Conservation (phyloP, 352 stramenopile species). For the Globisporangium emineosum region DNA sequence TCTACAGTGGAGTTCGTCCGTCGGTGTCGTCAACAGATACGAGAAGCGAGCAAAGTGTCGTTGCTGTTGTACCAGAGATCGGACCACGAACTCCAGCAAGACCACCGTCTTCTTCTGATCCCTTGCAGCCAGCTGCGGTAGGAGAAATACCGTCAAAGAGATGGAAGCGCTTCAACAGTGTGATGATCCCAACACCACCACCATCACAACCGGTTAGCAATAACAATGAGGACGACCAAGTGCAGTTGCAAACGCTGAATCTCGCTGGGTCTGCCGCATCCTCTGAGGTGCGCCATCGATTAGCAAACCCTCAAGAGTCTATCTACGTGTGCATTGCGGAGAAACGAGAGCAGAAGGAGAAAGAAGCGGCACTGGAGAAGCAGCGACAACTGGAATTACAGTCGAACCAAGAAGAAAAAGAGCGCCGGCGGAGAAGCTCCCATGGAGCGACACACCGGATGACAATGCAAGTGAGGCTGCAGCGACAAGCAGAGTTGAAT, state of each 20-base stretch:
- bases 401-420: slow-evolving; percentile 9
- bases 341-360: slow-evolving; percentile 13
- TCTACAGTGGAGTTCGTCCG: slow-evolving; percentile 38
- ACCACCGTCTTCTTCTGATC: background rate
- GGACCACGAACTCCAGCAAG: background rate
- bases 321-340: slow-evolving; percentile 38
- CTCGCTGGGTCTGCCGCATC: slow-evolving; percentile 7
- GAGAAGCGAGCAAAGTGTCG: slow-evolving; percentile 11
- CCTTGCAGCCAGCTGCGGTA: too few species aligned
- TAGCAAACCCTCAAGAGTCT: slow-evolving; percentile 45
- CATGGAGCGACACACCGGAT: slow-evolving; percentile 20
- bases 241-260: slow-evolving; percentile 13
- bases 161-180: slow-evolving; percentile 7
- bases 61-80: background rate
- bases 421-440: background rate
- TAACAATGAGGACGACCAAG: slow-evolving; percentile 2
- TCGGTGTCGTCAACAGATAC: background rate
- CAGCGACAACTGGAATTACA: background rate
- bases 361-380: slow-evolving; percentile 14
- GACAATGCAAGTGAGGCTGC: slow-evolving; percentile 37
- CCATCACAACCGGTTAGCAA: background rate
- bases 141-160: background rate
- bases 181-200: background rate
- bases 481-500: slow-evolving; percentile 40
- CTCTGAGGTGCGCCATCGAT: slow-evolving; percentile 17